A percentile compares a stretch with the other conserved stretches of the same genome.
phyloP scores from a whole-genome alignment of 495 filamentous ascomycete genomes.

The Chaetomium cochliodes region DNA sequence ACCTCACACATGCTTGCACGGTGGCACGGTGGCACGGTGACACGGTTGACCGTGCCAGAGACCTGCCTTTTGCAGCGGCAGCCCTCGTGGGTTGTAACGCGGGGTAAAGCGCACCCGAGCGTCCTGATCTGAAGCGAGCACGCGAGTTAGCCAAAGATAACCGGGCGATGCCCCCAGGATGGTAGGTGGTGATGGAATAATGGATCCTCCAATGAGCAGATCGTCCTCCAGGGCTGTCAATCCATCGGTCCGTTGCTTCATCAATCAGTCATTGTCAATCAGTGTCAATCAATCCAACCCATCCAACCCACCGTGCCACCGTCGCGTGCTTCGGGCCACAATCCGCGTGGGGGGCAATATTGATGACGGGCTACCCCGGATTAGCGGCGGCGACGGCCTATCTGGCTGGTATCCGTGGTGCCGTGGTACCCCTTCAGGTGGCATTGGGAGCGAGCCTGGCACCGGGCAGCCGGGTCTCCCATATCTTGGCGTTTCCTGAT shows the following conservation, averaged over 20 bases:
- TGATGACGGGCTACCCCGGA: constrained; percentile 3
- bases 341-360: constrained; percentile 1
- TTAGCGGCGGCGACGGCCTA: background rate
- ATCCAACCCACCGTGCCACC: background rate
- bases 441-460: background rate
- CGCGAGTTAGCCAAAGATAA: background rate
- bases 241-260: background rate
- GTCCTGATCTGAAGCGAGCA: background rate
- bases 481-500: background rate
- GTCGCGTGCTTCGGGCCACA: background rate
- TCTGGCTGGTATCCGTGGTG: background rate
- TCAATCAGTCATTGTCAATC: too few species aligned
- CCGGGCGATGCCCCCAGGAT: background rate
- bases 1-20: background rate
- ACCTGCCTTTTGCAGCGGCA: constrained; percentile 8
- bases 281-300: background rate
- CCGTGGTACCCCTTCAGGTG: background rate
- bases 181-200: constrained; percentile 8
- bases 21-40: too few species aligned
- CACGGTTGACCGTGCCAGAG: background rate
- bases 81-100: background rate
- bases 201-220: constrained; percentile 11
- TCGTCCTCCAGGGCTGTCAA: background rate
- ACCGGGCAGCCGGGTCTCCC: background rate
- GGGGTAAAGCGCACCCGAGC: constrained; percentile 2